Conservation (phyloP, 352 stramenopile genomes). For the Pythium oligandrum region DNA sequence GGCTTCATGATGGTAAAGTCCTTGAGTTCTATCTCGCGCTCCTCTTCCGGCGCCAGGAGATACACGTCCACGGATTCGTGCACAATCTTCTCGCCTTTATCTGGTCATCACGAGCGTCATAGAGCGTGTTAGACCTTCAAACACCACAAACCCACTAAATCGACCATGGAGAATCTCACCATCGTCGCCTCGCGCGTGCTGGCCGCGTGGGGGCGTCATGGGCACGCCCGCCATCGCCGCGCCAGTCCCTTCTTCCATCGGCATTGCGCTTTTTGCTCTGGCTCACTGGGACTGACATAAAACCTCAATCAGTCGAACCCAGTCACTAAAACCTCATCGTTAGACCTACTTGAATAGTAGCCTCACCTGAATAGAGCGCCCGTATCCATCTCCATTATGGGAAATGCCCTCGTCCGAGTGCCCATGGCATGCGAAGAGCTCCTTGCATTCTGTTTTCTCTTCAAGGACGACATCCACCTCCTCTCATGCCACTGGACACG, state of each 20-base stretch:
- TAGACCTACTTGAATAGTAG: too few species aligned
- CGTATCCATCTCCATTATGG: too few species aligned
- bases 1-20: constrained; percentile 83
- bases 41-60: constrained; percentile 55
- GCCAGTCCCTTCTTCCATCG: too few species aligned
- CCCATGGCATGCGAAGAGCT: too few species aligned
- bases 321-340: too few species aligned
- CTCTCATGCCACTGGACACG: constrained; percentile 23
- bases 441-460: background rate
- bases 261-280: too few species aligned
- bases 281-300: too few species aligned
- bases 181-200: constrained; percentile 1
- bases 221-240: background rate
- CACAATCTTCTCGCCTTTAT: constrained; percentile 23
- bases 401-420: too few species aligned
- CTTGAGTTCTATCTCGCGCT: constrained; percentile 60
- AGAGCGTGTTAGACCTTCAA: constrained; percentile 7
- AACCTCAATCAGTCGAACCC: too few species aligned
- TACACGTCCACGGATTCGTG: constrained; percentile 73
- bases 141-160: background rate
- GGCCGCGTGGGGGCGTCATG: constrained; percentile 14
- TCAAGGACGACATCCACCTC: background rate
- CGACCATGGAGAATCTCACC: constrained; percentile 1
- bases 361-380: too few species aligned
- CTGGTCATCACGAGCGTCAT: background rate